Evolutionary conservation across 2,329 filamentous ascomycete species (phyloP), one percentile per base, ranked within the genome.

Genomic region (Trichoderma aggressivum): DNA sequence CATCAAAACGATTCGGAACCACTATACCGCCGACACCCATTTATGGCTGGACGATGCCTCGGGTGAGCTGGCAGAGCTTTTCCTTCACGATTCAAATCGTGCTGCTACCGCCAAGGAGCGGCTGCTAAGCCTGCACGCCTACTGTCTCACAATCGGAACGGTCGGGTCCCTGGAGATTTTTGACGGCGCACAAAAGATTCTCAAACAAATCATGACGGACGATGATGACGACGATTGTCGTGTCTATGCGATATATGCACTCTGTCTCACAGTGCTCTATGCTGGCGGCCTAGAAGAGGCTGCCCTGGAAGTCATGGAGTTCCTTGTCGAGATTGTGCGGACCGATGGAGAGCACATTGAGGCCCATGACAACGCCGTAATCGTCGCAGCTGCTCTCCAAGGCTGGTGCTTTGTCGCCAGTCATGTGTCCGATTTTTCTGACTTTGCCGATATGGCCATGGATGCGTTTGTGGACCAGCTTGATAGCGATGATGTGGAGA

Each of bases 391-490:
- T 0, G 92, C 93, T 0, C 84, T 97, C 1, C 87, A 91, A 74
- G 89, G 91, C 71, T 97, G 93, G 92, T 91, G 91, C 1, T 91
- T 95, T 74, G 86, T 97, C 6, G 92, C 92, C 6, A 94, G 92
- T 5, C 88, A 92, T 72, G 83, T 95, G 7, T 91, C 94, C 4
- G 92, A 95, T 76, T 85, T 94, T 56, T 89, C 92, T 75, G 86
- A 88, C 18, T 86, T 90, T 72, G 93, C 91, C 36, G 90, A 93
- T 74, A 82, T 88, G 32, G 91, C 92, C 18, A 87, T 96, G 76
- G 92, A 96, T 67, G 90, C 91, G 2, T 94, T 97, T 75, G 90
- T 93, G 55, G 94, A 97, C 61, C 94, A 97, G 80, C 90, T 97
- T 21, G 90, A 94, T 72, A 94, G 92, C 78, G 86, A 86, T 36